Conservation (phyloP, 2,329 filamentous ascomycete genomes). For the Epichloe hybrida region DNA sequence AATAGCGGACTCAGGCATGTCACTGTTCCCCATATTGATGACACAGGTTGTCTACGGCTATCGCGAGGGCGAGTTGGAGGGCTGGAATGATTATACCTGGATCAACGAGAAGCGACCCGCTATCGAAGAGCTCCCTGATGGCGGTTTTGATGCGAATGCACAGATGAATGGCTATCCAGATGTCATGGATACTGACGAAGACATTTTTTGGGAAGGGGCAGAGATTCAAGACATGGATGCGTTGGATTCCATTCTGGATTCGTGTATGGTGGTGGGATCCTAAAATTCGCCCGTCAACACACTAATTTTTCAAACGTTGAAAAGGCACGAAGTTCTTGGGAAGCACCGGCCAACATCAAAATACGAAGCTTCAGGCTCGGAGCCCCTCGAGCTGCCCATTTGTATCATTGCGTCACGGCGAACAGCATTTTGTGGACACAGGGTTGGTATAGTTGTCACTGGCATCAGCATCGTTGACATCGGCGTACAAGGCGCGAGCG, state of each 20-base stretch:
- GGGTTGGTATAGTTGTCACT: background rate
- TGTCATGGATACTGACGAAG: constrained; percentile 46
- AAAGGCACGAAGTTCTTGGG: background rate
- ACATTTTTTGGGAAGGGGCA: constrained; percentile 50
- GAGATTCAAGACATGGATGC: constrained; percentile 35
- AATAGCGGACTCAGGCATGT: constrained; percentile 61
- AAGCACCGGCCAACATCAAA: background rate
- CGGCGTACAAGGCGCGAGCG: background rate
- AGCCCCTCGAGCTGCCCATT: background rate
- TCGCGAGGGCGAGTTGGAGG: constrained; percentile 62
- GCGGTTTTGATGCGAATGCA: constrained; percentile 11
- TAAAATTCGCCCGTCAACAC: constrained; percentile 6
- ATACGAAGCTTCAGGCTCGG: background rate
- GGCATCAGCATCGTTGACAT: constrained; percentile 3
- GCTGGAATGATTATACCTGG: constrained; percentile 47
- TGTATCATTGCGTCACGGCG: background rate
- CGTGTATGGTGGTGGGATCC: constrained; percentile 35
- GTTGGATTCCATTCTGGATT: constrained; percentile 44
- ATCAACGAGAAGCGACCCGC: constrained; percentile 24
- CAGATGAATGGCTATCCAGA: constrained; percentile 38
- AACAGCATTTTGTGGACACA: background rate
- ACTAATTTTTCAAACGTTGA: background rate
- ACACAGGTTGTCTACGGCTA: constrained; percentile 58
- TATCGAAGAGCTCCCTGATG: constrained; percentile 15
- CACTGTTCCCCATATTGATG: constrained; percentile 62